These are phyloP conservation scores for Cyberlindnera euphorbiiphila DNA, from an alignment of 805 yeast genomes.

Conservation along the genomic window DNA sequence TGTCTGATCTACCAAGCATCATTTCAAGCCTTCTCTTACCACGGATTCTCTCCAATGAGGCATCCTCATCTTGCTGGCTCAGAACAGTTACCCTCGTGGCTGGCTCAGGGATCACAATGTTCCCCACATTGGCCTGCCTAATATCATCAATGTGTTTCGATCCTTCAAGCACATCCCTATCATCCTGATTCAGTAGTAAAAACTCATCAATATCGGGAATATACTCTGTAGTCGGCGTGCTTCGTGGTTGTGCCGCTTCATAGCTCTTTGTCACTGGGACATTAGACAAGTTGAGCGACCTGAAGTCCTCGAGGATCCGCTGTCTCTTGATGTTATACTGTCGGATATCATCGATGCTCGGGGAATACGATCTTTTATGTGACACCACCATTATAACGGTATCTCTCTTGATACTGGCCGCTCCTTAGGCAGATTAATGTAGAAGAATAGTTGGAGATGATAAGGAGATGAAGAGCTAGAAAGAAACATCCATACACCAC, in stretches of 20 bases:
- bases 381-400: no score
- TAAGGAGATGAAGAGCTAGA: no score
- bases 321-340: conserved; percentile 33
- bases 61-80: conserved; percentile 3
- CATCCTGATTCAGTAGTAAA: conserved; percentile 22
- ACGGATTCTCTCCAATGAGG: conserved; percentile 10
- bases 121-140: conserved; percentile 1
- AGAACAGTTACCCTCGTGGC: conserved; percentile 5
- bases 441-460: background rate
- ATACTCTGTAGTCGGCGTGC: conserved; percentile 10
- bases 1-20: background rate
- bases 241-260: conserved; percentile 9
- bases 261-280: conserved; percentile 5
- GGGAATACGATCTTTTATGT: conserved; percentile 18
- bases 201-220: conserved; percentile 24
- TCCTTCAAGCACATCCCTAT: conserved; percentile 18
- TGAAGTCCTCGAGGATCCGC: conserved; percentile 32
- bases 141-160: conserved; percentile 14
- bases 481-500: no score
- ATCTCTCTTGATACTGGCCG: background rate
- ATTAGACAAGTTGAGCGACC: conserved; percentile 23
- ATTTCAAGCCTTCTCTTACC: conserved; percentile 5
- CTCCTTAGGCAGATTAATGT: background rate
- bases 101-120: conserved; percentile 13
- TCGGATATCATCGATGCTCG: conserved; percentile 22